Conservation (phyloP, 345 rosid species). For the Rhodamnia argentea region DNA sequence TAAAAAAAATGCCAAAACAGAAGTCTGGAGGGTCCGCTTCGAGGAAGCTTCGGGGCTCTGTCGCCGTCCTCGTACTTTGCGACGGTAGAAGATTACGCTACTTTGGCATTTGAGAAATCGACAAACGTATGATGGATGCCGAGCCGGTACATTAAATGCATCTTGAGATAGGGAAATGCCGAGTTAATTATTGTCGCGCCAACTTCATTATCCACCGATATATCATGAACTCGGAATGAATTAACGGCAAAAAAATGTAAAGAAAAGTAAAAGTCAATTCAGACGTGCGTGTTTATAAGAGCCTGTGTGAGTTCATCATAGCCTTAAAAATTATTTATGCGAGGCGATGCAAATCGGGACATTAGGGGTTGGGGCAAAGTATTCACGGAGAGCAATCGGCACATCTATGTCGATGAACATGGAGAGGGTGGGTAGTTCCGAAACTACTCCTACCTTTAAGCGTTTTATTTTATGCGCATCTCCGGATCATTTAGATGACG, state of each 20-base stretch:
- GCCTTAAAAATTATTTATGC: background rate
- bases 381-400: background rate
- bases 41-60: background rate
- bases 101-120: background rate
- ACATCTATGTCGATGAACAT: background rate
- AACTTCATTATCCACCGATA: background rate
- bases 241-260: background rate
- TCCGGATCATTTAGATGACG: background rate
- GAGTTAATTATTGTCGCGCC: background rate
- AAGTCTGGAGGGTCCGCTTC: background rate
- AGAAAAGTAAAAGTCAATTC: background rate
- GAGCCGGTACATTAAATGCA: background rate
- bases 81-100: background rate
- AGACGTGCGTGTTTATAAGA: too few species aligned
- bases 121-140: background rate
- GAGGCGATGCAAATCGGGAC: background rate
- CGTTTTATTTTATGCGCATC: background rate
- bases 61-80: background rate
- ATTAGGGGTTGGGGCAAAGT: background rate
- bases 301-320: too few species aligned
- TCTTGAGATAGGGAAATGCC: background rate
- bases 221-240: background rate
- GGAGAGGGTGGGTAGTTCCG: background rate
- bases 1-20: background rate
- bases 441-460: background rate